These are phyloP conservation scores for Cladorrhinum sp. DNA, from an alignment of 2,329 filamentous ascomycete genomes.

Conservation along the genomic window DNA sequence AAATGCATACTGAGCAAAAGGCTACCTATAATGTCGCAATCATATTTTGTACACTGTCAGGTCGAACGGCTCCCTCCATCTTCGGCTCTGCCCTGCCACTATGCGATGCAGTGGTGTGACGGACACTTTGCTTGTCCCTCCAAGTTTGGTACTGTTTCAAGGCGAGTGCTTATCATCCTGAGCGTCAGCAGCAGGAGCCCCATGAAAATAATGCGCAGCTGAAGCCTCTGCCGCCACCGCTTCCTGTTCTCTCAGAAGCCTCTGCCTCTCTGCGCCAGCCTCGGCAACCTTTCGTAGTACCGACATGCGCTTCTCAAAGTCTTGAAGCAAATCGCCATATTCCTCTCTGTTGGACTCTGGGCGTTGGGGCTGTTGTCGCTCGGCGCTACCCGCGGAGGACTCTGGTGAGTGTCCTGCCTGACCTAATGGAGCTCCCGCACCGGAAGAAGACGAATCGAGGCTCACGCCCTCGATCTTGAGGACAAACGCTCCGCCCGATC, in stretches of 20 bases:
- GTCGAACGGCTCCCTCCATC: too few species aligned
- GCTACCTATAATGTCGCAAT: too few species aligned
- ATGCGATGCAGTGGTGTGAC: too few species aligned
- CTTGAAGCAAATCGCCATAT: conserved; percentile 49
- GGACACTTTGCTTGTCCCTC: too few species aligned
- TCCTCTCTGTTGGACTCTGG: conserved; percentile 39
- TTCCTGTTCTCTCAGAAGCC: conserved; percentile 13
- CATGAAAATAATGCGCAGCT: neutral
- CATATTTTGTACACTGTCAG: too few species aligned
- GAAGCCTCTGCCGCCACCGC: neutral
- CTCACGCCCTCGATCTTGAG: conserved; percentile 58
- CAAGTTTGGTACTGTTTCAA: too few species aligned
- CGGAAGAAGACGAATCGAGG: conserved; percentile 19
- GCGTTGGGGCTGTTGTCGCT: conserved; percentile 26
- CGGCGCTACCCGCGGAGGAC: conserved; percentile 31
- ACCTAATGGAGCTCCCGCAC: neutral
- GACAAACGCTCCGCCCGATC: conserved; percentile 45
- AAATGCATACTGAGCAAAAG: too few species aligned
- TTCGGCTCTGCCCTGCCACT: too few species aligned
- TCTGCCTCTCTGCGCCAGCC: conserved; percentile 46
- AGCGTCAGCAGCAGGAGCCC: neutral
- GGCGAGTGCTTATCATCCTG: neutral
- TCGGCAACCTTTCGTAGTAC: conserved; percentile 52
- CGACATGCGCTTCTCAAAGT: conserved; percentile 57
- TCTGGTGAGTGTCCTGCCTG: conserved; percentile 28